Base-by-base conservation (phyloP, 2,329 filamentous ascomycete genomes). In the Ascochyta viciae-villosae region DNA sequence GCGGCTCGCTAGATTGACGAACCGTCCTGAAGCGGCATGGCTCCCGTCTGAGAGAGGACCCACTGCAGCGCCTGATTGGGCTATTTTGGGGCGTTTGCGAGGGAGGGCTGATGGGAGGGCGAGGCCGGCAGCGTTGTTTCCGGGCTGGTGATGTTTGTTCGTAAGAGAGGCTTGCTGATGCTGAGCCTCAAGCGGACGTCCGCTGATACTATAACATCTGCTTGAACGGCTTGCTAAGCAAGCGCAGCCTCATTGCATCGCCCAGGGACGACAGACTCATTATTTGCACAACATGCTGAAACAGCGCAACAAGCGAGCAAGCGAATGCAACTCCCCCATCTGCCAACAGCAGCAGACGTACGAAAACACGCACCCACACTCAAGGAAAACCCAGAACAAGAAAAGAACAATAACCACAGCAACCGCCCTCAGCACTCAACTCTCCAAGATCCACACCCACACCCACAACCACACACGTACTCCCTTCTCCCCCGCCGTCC, bases 1-100 rank as follows among this genome's bases (percentile, higher is more conserved):
- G 53, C 53, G 47, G 47, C 38, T 56, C 53, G 53, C 42, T 51
- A 51, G 43, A 51, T 56, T 51, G 47, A 26, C 47, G 19, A 51
- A 47, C 53, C 33, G 34, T 26, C 26, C 12, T 26, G 35, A 46
- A 12, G 5, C 5, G 24, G 38, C 46, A 19, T 47, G 33, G 47
- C 44, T 50, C 33, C 53, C 53, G 53, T 26, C 12, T 5, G 6
- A 3, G n/a, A 15, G 27, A 19, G 9, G 49, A 35, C 38, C 54
- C 54, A 49, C 54, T n/a, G 9, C 49, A 57, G 54, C 54, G 54
- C 43, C 54, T 57, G 54, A 57, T 57, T 57, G 44, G 54, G 54
- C 39, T 57, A 57, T 57, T 57, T 56, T 57, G 44, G 44, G 54
- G 54, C 33, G 27, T 44, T 49, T 38, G 12, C 12, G 12, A 22